These are phyloP conservation scores for Rhizophagus prolifer DNA, from an alignment of 192 early-diverging fungal species.

Conservation along the genomic window DNA sequence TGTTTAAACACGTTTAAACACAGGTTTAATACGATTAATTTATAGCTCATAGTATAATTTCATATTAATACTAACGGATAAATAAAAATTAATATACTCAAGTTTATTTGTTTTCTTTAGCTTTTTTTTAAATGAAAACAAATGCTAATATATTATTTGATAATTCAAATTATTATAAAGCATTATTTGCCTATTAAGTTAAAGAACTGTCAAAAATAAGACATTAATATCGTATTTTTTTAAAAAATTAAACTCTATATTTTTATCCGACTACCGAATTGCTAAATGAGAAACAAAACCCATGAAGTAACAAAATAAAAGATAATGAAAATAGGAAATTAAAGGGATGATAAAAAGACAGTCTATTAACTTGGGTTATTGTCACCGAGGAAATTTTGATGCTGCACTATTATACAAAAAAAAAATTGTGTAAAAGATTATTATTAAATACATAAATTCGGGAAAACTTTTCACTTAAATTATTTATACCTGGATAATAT, in stretches of 20 bases:
- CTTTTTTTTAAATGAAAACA: too few relatives aligned
- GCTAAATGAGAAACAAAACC: neutral
- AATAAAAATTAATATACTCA: too few relatives aligned
- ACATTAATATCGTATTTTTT: neutral
- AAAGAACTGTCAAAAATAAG: neutral
- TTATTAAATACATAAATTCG: neutral
- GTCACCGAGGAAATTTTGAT: constrained; percentile 2
- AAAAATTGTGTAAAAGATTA: neutral
- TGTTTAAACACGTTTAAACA: too few relatives aligned
- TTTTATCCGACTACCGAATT: neutral
- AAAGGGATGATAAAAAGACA: neutral
- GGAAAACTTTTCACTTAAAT: neutral
- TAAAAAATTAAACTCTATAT: neutral
- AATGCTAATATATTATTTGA: neutral
- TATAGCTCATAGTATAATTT: too few relatives aligned
- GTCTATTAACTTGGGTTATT: neutral
- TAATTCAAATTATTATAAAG: neutral
- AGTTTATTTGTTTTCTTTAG: too few relatives aligned
- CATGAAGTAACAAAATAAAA: neutral
- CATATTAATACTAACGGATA: too few relatives aligned
- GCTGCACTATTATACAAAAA: neutral
- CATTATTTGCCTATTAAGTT: neutral
- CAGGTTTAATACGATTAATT: too few relatives aligned
- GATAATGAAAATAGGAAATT: neutral
- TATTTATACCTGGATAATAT: constrained; percentile 1